phyloP scores from a whole-genome alignment of 202 grass and related monocot genomes.

The Panicum virgatum region DNA sequence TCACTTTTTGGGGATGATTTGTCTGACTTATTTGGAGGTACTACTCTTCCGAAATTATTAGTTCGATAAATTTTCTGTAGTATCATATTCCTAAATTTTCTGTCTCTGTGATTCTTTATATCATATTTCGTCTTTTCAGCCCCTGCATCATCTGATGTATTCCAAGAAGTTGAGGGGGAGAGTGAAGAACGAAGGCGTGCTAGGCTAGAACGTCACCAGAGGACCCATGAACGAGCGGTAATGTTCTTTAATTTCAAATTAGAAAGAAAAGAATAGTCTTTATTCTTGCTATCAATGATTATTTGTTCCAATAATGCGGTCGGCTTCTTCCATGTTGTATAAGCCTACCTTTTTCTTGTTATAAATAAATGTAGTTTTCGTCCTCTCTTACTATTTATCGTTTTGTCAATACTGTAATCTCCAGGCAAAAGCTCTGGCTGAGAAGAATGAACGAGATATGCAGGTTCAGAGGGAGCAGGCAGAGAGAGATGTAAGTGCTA shows the following conservation, averaged over 20 bases:
- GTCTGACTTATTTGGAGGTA: constrained; percentile 82
- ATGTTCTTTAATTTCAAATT: constrained; percentile 36
- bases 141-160: constrained; percentile 72
- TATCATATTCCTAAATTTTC: background rate
- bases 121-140: constrained; percentile 42
- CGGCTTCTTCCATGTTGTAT: constrained; percentile 19
- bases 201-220: constrained; percentile 79
- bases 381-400: constrained; percentile 6
- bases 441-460: constrained; percentile 97
- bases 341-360: background rate
- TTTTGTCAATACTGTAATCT: constrained; percentile 2
- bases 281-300: background rate
- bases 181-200: constrained; percentile 90
- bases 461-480: constrained; percentile 87
- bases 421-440: constrained; percentile 89
- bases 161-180: constrained; percentile 95
- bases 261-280: background rate
- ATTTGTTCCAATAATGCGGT: background rate
- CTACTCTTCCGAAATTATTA: background rate
- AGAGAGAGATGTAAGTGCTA: constrained; percentile 81
- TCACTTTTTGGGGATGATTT: constrained; percentile 81
- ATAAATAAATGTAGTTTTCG: constrained; percentile 17
- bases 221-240: constrained; percentile 84
- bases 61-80: constrained; percentile 11
- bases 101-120: constrained; percentile 8